Base-by-base conservation (phyloP, 192 early-diverging fungal genomes). In the Linnemannia elongata region DNA sequence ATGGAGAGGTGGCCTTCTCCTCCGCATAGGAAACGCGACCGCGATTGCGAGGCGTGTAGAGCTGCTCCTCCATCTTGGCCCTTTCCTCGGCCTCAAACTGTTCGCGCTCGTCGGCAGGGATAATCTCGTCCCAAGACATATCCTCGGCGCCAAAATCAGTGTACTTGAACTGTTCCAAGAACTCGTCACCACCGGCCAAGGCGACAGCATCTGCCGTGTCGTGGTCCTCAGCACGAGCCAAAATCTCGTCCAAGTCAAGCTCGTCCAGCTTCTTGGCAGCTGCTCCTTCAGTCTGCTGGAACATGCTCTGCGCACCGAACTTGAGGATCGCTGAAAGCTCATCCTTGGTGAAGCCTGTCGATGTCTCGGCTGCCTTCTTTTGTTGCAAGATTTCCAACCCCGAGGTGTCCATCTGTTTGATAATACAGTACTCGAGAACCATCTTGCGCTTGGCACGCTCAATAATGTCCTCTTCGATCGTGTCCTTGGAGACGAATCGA, bases 401-500 rank as follows among this genome's bases (percentile, higher is more conserved):
- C 18, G 97, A 96, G 15, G 97, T 98, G 87, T 99, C 98, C 98
- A 99, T 99, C 83, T 97, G 96, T 85, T 98, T 98, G 89, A 99
- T 99, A 85, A 99, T 97, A 85, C 96, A 97, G 90, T 99, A 99
- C 89, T 99, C 99, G 10, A 99, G 91, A 35, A 99, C 98, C 98
- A 99, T 99, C 89, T 99, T 99, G 82, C 97, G 93, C 83, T 99
- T 99, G 41, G 99, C 99, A 13, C 99, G 95, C 87, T 99, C 99
- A 49, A 99, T 93, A 77, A 99, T 97, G 68, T 98, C 96, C 89
- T 99, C 99, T 86, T 99, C 99, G 80, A 99, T 98, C 1, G 97
- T 98, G 78, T 96, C 98, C 82, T 98, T 97, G 41, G 98, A 96
- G 18, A 99, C 95, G 86, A 99, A 97, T 39, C 99, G 94, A 88